Evolutionary conservation across 2,329 filamentous ascomycete species (phyloP), one percentile per base, ranked within the genome.

Genomic region (Penicillium sp.): DNA sequence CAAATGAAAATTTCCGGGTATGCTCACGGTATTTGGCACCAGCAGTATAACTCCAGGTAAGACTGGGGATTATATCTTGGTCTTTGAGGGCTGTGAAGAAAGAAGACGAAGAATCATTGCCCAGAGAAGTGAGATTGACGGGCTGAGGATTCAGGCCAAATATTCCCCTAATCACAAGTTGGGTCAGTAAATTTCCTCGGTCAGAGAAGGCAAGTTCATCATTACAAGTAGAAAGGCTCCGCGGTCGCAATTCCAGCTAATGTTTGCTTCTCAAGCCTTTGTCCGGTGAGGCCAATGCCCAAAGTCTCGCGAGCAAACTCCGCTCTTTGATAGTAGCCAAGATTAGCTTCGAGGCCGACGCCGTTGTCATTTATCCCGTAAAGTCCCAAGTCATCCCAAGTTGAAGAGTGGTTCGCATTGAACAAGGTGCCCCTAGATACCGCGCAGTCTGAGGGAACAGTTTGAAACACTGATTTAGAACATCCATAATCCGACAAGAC

Each of bases 21-120:
- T 22, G 72, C 82, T 69, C 75, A 86, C 86, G 81, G 66, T 91
- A 91, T 57, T 82, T 81, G n/a, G 87, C 87, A 14, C 89, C 89
- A 39, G 88, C 88, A 3, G 89, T 91, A 69, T 87, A 92, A 48
- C 86, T 88, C 67, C 89, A 91, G 40, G 86, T 89, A 58, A 90
- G 79, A 68, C 88, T 91, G 1, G 88, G 86, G 45, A 91, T 88
- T 54, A 74, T 76, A 8, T 82, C 82, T 53, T 81, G 83, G 72
- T 64, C 82, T 75, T 61, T 82, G 72, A 68, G 81, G 75, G 54
- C 81, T 68, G 66, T 74, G 74, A 55, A 73, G 68, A 87, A 86
- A 32, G 75, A 80, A 45, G 82, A 81, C 13, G 79, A 77, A 2
- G 77, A 79, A 45, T 43, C 49, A 38, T 65, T 60, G 24, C 57